Evolutionary conservation across 345 rosid species (phyloP), one percentile per base, ranked within the genome.

Genomic region (Sonneratia alba): DNA sequence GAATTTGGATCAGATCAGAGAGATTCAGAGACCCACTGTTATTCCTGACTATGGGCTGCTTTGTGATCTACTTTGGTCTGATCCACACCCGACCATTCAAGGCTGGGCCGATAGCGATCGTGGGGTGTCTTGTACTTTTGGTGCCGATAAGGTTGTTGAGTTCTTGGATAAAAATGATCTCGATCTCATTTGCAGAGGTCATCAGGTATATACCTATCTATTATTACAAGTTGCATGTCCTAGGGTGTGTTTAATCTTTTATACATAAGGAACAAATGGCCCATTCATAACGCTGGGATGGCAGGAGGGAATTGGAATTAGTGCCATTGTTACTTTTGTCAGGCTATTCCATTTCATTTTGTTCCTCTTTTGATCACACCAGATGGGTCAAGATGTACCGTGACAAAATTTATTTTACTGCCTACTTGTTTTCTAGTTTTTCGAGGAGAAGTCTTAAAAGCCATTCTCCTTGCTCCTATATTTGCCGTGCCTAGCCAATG

Each of bases 11-110:
- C 98, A 95, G 84, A 88, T 95, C 73, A 84, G 82, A 76, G 86
- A 90, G 79, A 86, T 95, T 74, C 72, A 77, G 70, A 88, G 99
- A 86, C 99, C 99, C 53, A 84, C 92, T 0, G 99, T 92, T 68
- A 87, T 95, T 75, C 99, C 99, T 0, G 99, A 95, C 56, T 75
- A 75, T 24, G 99, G 99, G 69, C 97, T 95, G 71, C 92, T 95
- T 37, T 95, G 99, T 36, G 99, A 95, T 79, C 83, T 95, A 42
- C 91, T 95, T 62, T 95, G 99, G 99, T 89, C 99, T 36, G 99
- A 95, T 84, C 99, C 99, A 62, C 91, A 92, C 80, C 77, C 82
- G 11, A 88, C 79, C 64, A 67, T 77, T 45, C 81, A 91, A 38
- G 98, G 99, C 7, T 95, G 98, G 98, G 78, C 83, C 51, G 88